These are phyloP conservation scores for Mucor racemosus DNA, from an alignment of 371 early-diverging fungal species.

Conservation along the genomic window DNA sequence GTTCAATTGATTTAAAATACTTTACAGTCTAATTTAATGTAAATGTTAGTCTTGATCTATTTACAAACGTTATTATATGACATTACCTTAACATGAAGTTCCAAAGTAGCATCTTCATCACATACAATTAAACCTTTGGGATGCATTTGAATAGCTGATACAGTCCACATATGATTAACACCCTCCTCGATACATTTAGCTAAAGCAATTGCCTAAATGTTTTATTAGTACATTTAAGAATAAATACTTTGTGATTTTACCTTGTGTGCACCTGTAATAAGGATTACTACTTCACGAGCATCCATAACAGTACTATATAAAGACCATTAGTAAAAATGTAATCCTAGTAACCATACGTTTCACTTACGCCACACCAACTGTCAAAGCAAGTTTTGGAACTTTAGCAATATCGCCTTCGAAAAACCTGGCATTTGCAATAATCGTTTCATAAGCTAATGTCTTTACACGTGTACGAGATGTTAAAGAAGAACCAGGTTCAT, in stretches of 20 bases:
- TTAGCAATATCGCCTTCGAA: constrained; percentile 85
- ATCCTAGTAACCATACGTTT: not conserved
- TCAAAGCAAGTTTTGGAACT: constrained; percentile 86
- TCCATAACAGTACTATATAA: constrained; percentile 79
- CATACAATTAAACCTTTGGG: constrained; percentile 84
- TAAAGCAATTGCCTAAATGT: constrained; percentile 66
- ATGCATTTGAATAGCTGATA: constrained; percentile 85
- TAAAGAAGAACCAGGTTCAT: constrained; percentile 86
- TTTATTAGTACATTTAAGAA: not conserved
- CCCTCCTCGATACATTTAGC: constrained; percentile 86
- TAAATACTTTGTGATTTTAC: not conserved
- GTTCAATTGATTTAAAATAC: constrained; percentile 90
- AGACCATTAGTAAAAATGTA: not conserved
- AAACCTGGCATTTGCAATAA: constrained; percentile 86
- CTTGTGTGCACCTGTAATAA: constrained; percentile 88
- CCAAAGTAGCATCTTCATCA: constrained; percentile 87
- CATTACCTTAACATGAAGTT: constrained; percentile 77
- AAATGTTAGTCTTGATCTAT: not conserved
- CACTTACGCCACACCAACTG: constrained; percentile 82
- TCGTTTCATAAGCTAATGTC: constrained; percentile 88
- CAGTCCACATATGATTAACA: constrained; percentile 91
- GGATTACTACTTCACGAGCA: constrained; percentile 82
- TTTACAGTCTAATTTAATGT: constrained; percentile 68
- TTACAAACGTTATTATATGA: too few species aligned
- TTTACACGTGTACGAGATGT: constrained; percentile 84